These are phyloP conservation scores for Zoysia matrella DNA, from an alignment of 202 grass and related monocot genomes.

Conservation along the genomic window DNA sequence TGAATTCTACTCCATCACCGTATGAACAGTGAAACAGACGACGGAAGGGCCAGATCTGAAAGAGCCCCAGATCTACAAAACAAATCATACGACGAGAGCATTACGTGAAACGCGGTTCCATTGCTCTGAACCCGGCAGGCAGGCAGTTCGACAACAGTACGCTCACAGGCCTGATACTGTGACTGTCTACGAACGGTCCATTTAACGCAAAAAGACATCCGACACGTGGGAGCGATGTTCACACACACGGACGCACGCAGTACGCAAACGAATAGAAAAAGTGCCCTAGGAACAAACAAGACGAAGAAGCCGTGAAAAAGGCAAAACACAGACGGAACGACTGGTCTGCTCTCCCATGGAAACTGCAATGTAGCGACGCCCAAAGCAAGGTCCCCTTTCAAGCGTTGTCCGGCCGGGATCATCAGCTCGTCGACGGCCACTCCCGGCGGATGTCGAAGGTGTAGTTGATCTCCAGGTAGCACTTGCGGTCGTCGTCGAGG, in stretches of 20 bases:
- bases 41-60: background rate
- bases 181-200: background rate
- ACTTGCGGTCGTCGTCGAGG: slow-evolving; percentile 90
- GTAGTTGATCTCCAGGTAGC: slow-evolving; percentile 99
- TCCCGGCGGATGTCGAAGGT: slow-evolving; percentile 94
- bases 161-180: background rate
- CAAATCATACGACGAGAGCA: background rate
- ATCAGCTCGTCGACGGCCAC: slow-evolving; percentile 58
- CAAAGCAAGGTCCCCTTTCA: background rate
- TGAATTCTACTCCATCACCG: background rate
- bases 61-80: background rate
- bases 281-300: slow-evolving; percentile 33
- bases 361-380: background rate
- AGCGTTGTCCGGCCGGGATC: background rate
- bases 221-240: slow-evolving; percentile 29
- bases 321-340: slow-evolving; percentile 35
- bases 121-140: slow-evolving; percentile 31
- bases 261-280: background rate
- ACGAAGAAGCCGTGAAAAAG: background rate
- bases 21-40: too few relatives aligned
- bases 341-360: slow-evolving; percentile 21
- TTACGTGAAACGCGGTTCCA: slow-evolving; percentile 36
- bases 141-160: slow-evolving; percentile 11
- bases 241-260: slow-evolving; percentile 33
- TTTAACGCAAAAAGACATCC: slow-evolving; percentile 1